Base-by-base conservation (phyloP, 1,284 basidiomycete species). In the Moesziomyces aphidis region DNA sequence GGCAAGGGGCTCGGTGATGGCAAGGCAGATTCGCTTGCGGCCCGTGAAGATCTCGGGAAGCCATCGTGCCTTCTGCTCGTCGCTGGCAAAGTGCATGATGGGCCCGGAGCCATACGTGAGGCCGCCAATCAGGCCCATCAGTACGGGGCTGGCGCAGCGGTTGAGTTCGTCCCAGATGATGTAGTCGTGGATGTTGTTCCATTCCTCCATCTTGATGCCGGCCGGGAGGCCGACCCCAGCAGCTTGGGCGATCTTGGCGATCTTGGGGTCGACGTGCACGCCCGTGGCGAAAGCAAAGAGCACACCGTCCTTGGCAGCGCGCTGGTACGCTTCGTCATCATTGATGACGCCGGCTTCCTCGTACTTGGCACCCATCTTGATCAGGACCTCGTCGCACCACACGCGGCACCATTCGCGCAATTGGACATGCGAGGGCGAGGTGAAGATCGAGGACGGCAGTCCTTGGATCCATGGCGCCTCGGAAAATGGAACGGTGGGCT, bases 1-100 rank as follows among this genome's bases (percentile, higher is more conserved):
- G 9, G 80, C 85, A 13, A 70, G 54, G 15, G 80, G 78, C 50
- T 81, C 80, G n/a, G 80, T 81, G 57, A 81, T 81, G 28, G 79
- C 79, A 24, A 81, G 74, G 28, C 75, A 77, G 50, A 81, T 76
- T 9, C 74, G 55, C 59, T 81, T 80, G 23, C 53, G 55, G 1
- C 79, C 79, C 0, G 66, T 62, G 24, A 81, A 64, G 34, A 81
- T 55, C 47, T 78, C 73, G 15, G 79, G 79, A 44, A 81, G 34
- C 63, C 75, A 69, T 1, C 61, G 60, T 23, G 74, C 55, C 58
- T 80, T 75, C 46, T 80, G 66, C 47, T 72, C 66, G n/a, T 72
- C 64, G 13, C 60, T 65, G 6, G 52, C 78, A 57, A 81, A 81
- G 50, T 81, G 76, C 36, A 78, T 61, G 48, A 81, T 72, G 11